Base-by-base conservation (phyloP, 2,329 filamentous ascomycete genomes). In the Malbranchea cinnamomea region DNA sequence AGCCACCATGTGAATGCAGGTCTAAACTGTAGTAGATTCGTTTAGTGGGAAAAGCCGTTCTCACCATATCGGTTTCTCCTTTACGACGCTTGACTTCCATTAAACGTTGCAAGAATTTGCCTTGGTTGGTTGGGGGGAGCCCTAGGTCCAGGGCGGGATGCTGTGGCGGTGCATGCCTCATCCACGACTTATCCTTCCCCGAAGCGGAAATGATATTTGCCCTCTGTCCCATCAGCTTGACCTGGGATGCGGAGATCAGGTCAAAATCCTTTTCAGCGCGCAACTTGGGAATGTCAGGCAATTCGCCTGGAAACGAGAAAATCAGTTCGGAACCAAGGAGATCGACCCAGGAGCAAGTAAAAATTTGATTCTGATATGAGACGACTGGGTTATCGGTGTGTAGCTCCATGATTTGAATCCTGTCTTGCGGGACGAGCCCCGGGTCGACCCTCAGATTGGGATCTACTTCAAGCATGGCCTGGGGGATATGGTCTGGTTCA, bases 261-360 rank as follows among this genome's bases (percentile, higher is more conserved):
- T 85, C 78, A 21, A 81, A 72, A 14, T 69, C 65, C 13, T 46
- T 43, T 13, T 45, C 46, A 29, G 39, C 43, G 13, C 41, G 46
- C 31, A 51, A 18, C 57, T 59, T 15, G 70, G 62, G 14, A 67
- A 65, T 2, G 67, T 49, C 6, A 49, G 49, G 7, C 49, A 43
- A 32, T 54, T 41, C 5, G 48, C 37, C 23, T 53, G 63, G 67
- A 10, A 54, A 55, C 1, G 65, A 66, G 44, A 94, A 77, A 23
- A 92, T 68, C 39, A 85, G 60, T 41, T 91, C 82, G 0, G 84
- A 92, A 20, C 87, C 87, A 24, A 92, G 70, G 36, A 83, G 78
- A 37, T 80, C 73, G 7, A 72, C 69, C 87, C 87, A 95, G 26
- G 71, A 60, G 40, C 83, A 87, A 39, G 72, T 74, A 48, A 85